Percentiles rank a stretch among this genome's conserved stretches.
These are phyloP conservation scores for Lasiosphaeria hispida DNA, from an alignment of 495 filamentous ascomycete genomes.

Conservation along the genomic window DNA sequence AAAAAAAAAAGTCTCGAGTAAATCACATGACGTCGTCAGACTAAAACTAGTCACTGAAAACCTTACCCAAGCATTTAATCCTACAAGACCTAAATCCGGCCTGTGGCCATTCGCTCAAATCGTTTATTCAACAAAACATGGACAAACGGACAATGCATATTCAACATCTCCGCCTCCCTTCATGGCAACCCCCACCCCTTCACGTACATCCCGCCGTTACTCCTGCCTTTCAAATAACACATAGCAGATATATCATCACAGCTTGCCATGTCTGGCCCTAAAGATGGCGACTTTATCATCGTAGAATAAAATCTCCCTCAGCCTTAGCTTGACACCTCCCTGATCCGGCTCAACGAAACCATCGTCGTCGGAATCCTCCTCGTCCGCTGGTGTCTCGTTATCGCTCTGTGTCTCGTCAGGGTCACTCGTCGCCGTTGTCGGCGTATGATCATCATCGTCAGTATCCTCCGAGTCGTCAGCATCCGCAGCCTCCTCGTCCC, in stretches of 20 bases:
- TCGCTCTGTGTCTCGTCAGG: conserved; percentile 44
- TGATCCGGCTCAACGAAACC: conserved; percentile 41
- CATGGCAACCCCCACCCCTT: no score
- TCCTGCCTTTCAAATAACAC: background rate
- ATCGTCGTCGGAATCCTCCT: conserved; percentile 56
- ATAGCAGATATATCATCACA: conserved; percentile 42
- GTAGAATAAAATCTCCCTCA: conserved; percentile 86
- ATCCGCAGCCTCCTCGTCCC: conserved; percentile 41
- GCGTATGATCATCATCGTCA: conserved; percentile 46
- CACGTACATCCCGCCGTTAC: background rate
- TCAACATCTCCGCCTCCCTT: no score
- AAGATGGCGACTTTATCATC: conserved; percentile 87
- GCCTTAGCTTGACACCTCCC: conserved; percentile 53
- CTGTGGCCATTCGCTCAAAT: background rate
- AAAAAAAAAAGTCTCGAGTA: no score
- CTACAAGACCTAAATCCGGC: no score
- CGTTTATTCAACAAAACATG: background rate
- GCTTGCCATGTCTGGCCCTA: conserved; percentile 69
- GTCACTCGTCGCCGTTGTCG: conserved; percentile 30
- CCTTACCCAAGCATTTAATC: no score
- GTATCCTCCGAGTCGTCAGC: conserved; percentile 53
- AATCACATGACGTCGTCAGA: no score
- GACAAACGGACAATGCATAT: background rate
- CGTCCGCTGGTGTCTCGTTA: conserved; percentile 36
- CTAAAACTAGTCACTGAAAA: no score